Evolutionary conservation across 2,329 filamentous ascomycete species (phyloP).

Genomic region (Fusarium nygamai): DNA sequence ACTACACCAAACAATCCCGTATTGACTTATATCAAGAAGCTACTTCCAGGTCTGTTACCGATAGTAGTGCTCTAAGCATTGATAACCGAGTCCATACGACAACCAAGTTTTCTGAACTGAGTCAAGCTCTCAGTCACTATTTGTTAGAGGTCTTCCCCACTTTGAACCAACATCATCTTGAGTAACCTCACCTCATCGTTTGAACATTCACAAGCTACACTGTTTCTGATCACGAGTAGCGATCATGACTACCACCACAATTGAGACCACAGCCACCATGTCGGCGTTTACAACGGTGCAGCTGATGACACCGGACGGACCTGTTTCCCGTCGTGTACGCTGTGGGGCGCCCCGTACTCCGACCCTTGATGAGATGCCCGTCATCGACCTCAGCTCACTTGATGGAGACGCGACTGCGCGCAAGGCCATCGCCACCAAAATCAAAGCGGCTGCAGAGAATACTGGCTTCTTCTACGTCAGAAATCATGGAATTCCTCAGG

Average conservation of each 20-base stretch:
- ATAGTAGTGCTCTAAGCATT: rapidly evolving
- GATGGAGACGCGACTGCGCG: neutral
- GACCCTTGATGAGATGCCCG: neutral
- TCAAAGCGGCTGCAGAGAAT: neutral
- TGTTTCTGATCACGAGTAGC: rapidly evolving
- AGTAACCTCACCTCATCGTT: neutral
- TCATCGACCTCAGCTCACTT: neutral
- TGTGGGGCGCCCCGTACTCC: slow-evolving; percentile 7
- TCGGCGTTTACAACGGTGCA: slow-evolving; percentile 1
- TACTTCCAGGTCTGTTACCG: rapidly evolving
- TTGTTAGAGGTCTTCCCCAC: neutral
- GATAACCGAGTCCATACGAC: neutral
- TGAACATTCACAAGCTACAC: rapidly evolving
- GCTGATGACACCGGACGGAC: slow-evolving; percentile 1
- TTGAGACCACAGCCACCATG: neutral
- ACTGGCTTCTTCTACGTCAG: neutral
- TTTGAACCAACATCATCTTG: rapidly evolving
- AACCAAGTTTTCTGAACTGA: rapidly evolving
- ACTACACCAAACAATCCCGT: rapidly evolving
- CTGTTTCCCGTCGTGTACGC: slow-evolving; percentile 7
- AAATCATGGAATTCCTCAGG: neutral
- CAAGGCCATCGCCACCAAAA: neutral
- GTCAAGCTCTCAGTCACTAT: neutral
- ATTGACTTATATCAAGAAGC: neutral
- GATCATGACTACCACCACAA: neutral